Base-by-base conservation (phyloP, 164 flowering plant species). In the Aristolochia contorta region DNA sequence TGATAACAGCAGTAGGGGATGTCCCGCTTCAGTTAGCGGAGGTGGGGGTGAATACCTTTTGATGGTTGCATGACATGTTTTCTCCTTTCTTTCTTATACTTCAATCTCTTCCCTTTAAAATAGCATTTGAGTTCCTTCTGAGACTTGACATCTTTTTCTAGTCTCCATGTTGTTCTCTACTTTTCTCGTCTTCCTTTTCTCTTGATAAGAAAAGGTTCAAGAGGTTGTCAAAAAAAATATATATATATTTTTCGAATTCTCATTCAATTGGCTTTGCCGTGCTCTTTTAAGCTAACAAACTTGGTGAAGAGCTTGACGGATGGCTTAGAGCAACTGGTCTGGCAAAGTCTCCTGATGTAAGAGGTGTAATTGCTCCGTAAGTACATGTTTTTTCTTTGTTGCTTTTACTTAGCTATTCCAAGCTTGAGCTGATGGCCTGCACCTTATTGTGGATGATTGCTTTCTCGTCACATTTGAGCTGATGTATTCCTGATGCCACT, bases 331-430 rank as follows among this genome's bases (percentile, higher is more conserved):
- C 69, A 52, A 46, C 85, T 74, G 92, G 85, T 20, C 62, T 93
- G 47, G 56, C 73, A 22, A 88, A 86, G 47, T 86, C 91, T 60
- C 66, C 96, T 57, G 97, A 86, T 74, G 89, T 93, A 25, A 77
- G 99, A 64, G 97, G 92, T 27, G 96, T 93, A 25, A 90, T 93
- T 78, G 99, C 99, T 49, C 97, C 99, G 97, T 93, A 79, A 82
- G 93, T 76, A 59, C 19, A 23, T 51, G 54, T 58, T 50, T 20
- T 20, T 16, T 56, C 32, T 55, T 27, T 16, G 4, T 30, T 27
- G 12, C 22, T 16, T 33, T 30, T 56, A 1, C 13, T 14, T 15
- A 0, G 12, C 41, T 13, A 54, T 54, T 14, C 27, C 33, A 54
- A 23, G 10, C 7, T 37, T 6, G 10, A 37, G 43, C 7, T 37